Conservation (phyloP, 2,329 filamentous ascomycete genomes). For the Davidsoniella neocaledoniae region DNA sequence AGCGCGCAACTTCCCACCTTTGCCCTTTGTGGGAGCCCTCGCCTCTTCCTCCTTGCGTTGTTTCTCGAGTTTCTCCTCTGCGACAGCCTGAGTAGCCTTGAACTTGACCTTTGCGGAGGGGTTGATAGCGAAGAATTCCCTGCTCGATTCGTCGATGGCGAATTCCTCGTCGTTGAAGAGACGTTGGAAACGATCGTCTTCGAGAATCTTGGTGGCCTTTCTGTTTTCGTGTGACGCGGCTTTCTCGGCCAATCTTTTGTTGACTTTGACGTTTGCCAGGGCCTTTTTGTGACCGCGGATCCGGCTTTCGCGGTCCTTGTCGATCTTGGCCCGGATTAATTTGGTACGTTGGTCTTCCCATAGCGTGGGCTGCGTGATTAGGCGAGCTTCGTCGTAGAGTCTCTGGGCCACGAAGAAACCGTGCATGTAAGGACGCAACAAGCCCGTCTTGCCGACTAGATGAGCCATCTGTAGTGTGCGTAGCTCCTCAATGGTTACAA, state of each 20-base stretch:
- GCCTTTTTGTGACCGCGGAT: constrained; percentile 84
- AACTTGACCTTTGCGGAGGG: constrained; percentile 45
- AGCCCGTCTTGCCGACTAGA: constrained; percentile 73
- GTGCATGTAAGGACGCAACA: constrained; percentile 94
- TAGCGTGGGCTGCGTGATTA: constrained; percentile 86
- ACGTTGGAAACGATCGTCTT: constrained; percentile 71
- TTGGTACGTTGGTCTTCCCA: constrained; percentile 87
- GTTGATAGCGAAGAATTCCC: constrained; percentile 78
- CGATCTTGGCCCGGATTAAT: constrained; percentile 84
- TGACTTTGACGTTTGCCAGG: constrained; percentile 58
- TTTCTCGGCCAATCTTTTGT: constrained; percentile 64
- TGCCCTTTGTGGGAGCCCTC: constrained; percentile 5
- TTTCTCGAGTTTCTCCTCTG: constrained; percentile 27
- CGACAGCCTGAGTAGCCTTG: constrained; percentile 8
- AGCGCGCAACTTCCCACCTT: constrained; percentile 8
- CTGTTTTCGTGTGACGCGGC: constrained; percentile 40
- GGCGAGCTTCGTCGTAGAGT: constrained; percentile 81
- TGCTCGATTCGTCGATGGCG: constrained; percentile 71
- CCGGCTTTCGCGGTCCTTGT: constrained; percentile 87
- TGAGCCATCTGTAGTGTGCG: constrained; percentile 74
- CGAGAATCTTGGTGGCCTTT: constrained; percentile 43
- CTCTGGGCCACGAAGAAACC: constrained; percentile 95
- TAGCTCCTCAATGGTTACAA: constrained; percentile 76
- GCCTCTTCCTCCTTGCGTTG: constrained; percentile 20
- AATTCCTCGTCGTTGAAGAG: constrained; percentile 92